Conservation (phyloP, 169 alveolate species). For the Blepharisma undulans region DNA sequence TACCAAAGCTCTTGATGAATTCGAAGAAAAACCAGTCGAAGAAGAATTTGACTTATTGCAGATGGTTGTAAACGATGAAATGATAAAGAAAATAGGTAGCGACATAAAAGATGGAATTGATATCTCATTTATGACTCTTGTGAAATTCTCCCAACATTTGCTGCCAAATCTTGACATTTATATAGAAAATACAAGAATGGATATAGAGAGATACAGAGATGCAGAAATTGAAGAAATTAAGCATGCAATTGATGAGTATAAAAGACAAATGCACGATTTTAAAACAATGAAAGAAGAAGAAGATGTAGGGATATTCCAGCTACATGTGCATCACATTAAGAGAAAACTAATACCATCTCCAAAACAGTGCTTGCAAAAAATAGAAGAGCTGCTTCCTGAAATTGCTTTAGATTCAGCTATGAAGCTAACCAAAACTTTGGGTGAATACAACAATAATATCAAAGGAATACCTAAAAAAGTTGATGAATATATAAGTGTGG, state of each 20-base stretch:
- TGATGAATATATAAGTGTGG: slow-evolving; percentile 66
- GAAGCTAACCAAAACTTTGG: slow-evolving; percentile 54
- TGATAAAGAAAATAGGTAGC: slow-evolving; percentile 39
- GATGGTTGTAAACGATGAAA: slow-evolving; percentile 53
- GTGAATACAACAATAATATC: slow-evolving; percentile 58
- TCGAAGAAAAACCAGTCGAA: slow-evolving; percentile 47
- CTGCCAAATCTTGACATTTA: slow-evolving; percentile 55
- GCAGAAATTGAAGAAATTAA: slow-evolving; percentile 69
- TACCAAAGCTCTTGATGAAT: slow-evolving; percentile 46
- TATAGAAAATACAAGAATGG: slow-evolving; percentile 49
- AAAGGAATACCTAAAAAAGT: slow-evolving; percentile 74
- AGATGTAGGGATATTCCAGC: slow-evolving; percentile 58
- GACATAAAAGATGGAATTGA: slow-evolving; percentile 54
- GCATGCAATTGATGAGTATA: slow-evolving; percentile 46
- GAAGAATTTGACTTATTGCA: slow-evolving; percentile 67
- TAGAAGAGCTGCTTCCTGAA: slow-evolving; percentile 64
- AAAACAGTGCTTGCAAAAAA: slow-evolving; percentile 49
- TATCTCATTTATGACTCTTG: slow-evolving; percentile 50
- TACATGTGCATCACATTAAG: slow-evolving; percentile 57
- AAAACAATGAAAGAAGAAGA: slow-evolving; percentile 48
- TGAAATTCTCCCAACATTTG: slow-evolving; percentile 44
- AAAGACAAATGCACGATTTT: slow-evolving; percentile 50
- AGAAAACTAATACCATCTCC: slow-evolving; percentile 58
- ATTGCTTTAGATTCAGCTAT: slow-evolving; percentile 46
- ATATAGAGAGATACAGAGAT: slow-evolving; percentile 48